phyloP scores from a whole-genome alignment of 2,329 filamentous ascomycete species.

The Hymenoscyphus albidus region DNA sequence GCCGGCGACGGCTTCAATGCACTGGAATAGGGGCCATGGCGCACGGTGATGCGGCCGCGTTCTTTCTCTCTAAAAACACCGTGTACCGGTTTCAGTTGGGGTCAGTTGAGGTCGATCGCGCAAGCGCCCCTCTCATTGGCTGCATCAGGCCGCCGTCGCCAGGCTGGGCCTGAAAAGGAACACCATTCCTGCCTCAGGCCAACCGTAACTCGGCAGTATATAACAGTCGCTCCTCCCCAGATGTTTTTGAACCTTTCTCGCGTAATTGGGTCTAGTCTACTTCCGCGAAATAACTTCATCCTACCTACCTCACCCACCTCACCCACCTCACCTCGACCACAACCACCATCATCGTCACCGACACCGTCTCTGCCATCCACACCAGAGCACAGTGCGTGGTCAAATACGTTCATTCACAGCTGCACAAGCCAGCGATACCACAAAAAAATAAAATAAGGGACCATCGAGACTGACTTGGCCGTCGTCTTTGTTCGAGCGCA shows the following conservation, averaged over 20 bases:
- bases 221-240: conserved; percentile 17
- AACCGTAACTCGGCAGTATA: conserved; percentile 15
- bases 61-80: neutral
- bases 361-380: conserved; percentile 9
- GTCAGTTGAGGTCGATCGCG: neutral
- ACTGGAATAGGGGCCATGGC: neutral
- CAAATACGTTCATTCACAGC: conserved; percentile 29
- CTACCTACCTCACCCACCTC: neutral
- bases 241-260: conserved; percentile 17
- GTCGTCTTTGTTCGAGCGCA: conserved; percentile 5
- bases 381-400: conserved; percentile 13
- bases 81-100: conserved; percentile 1
- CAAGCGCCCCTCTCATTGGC: neutral
- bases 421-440: conserved; percentile 19
- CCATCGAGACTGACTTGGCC: neutral
- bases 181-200: conserved; percentile 10
- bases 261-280: conserved; percentile 23
- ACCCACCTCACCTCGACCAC: conserved; percentile 7
- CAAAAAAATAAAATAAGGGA: neutral
- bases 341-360: conserved; percentile 8
- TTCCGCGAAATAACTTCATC: conserved; percentile 15
- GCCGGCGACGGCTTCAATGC: neutral
- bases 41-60: neutral
- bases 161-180: neutral
- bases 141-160: neutral